A percentile compares a stretch with the other conserved stretches of the same genome.
phyloP scores from a whole-genome alignment of 1,284 basidiomycete species.

The Apiotrichum veenhuisii region DNA sequence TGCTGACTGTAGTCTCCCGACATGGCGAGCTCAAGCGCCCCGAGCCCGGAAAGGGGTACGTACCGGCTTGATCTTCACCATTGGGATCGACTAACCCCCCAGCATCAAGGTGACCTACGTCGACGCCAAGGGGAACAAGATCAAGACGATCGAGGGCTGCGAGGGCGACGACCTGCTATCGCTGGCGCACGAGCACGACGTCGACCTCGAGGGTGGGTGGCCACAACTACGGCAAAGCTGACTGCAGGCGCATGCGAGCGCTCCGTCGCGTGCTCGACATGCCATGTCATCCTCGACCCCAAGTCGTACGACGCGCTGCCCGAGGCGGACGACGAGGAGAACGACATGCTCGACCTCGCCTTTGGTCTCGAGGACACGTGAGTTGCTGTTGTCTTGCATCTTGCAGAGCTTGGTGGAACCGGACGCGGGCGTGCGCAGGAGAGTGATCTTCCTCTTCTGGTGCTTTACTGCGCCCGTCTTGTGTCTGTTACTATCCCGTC shows the following conservation, averaged over 20 bases:
- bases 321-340: constrained; percentile 95
- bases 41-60: constrained; percentile 49
- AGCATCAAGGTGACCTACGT: constrained; percentile 87
- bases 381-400: constrained; percentile 40
- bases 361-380: constrained; percentile 95
- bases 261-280: constrained; percentile 95
- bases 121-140: constrained; percentile 73
- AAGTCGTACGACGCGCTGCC: constrained; percentile 79
- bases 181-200: constrained; percentile 91
- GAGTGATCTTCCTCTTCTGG: too few species aligned
- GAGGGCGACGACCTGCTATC: constrained; percentile 90
- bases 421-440: too few species aligned
- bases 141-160: constrained; percentile 87
- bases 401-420: too few species aligned
- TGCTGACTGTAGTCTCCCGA: constrained; percentile 23
- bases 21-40: constrained; percentile 59
- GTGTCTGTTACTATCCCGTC: too few species aligned
- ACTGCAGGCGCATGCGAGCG: constrained; percentile 88
- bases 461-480: too few species aligned
- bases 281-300: constrained; percentile 84
- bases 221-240: not conserved
- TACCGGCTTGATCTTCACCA: not conserved
- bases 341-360: constrained; percentile 97
- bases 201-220: constrained; percentile 86
- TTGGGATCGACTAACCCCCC: not conserved